Conservation (phyloP, 805 yeast genomes). For the Saturnispora silvae region DNA sequence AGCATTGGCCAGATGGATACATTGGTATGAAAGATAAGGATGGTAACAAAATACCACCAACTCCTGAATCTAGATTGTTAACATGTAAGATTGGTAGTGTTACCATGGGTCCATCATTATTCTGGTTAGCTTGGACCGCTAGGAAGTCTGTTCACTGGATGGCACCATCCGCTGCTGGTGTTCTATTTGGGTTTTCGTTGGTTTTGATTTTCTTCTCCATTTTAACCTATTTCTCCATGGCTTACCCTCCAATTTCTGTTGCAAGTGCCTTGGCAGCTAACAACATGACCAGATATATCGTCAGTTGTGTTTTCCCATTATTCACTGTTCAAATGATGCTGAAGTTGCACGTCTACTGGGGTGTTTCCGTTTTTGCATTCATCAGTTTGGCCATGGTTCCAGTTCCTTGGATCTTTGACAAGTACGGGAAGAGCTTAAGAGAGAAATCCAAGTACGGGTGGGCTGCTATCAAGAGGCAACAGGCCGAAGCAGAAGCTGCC, state of each 20-base stretch:
- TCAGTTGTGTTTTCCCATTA: constrained; percentile 75
- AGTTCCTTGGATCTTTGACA: constrained; percentile 60
- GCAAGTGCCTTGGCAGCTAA: constrained; percentile 91
- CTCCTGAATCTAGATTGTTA: constrained; percentile 52
- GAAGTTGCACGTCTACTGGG: constrained; percentile 69
- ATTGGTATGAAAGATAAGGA: constrained; percentile 42
- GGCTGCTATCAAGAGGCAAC: constrained; percentile 29
- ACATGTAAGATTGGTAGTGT: constrained; percentile 60
- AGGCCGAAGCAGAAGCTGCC: constrained; percentile 7
- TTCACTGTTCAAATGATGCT: constrained; percentile 79
- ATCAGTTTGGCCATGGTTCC: constrained; percentile 63
- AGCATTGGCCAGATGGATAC: constrained; percentile 53
- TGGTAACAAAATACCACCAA: constrained; percentile 42
- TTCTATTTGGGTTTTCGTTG: constrained; percentile 68
- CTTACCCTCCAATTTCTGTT: constrained; percentile 64
- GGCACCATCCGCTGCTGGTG: constrained; percentile 66
- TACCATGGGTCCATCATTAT: constrained; percentile 54
- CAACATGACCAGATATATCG: constrained; percentile 61
- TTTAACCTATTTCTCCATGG: constrained; percentile 55
- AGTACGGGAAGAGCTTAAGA: constrained; percentile 51
- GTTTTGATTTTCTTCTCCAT: constrained; percentile 62
- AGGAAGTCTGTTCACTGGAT: constrained; percentile 58
- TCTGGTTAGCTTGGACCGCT: constrained; percentile 80
- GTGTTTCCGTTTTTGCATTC: constrained; percentile 55
- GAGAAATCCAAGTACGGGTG: constrained; percentile 47